A percentile compares a stretch with the other conserved stretches of the same genome.
These are phyloP conservation scores for Aspergillus nomiae DNA, from an alignment of 2,329 filamentous ascomycete species.

Conservation along the genomic window DNA sequence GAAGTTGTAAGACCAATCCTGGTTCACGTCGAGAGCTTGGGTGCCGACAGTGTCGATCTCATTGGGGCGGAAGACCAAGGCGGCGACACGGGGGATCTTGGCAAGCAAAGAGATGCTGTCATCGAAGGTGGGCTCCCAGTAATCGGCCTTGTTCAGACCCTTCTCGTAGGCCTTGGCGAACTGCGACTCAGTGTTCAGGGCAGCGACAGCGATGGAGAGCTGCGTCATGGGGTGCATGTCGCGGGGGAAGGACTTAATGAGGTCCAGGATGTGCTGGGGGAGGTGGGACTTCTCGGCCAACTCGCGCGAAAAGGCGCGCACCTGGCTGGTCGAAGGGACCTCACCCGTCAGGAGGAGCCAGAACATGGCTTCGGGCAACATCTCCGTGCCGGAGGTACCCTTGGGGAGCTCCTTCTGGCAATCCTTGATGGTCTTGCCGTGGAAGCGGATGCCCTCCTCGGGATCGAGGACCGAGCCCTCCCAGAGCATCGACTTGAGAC, in stretches of 20 bases:
- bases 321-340: conserved; percentile 80
- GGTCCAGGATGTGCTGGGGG: conserved; percentile 78
- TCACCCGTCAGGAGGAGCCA: conserved; percentile 95
- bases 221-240: conserved; percentile 98
- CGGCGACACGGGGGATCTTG: conserved; percentile 94
- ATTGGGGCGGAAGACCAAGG: conserved; percentile 95
- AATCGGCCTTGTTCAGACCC: conserved; percentile 91
- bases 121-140: conserved; percentile 98
- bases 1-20: conserved; percentile 99
- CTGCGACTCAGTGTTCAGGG: conserved; percentile 91
- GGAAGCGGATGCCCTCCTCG: conserved; percentile 96
- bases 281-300: conserved; percentile 83
- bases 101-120: conserved; percentile 91
- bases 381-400: conserved; percentile 85
- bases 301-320: conserved; percentile 79
- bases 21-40: conserved; percentile 73
- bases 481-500: conserved; percentile 97
- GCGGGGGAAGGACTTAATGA: conserved; percentile 86
- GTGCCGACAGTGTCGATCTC: conserved; percentile 71
- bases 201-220: conserved; percentile 90
- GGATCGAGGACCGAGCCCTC: conserved; percentile 96
- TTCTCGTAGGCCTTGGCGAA: conserved; percentile 93
- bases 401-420: conserved; percentile 94
- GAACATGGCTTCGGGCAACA: conserved; percentile 99
- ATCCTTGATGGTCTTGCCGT: conserved; percentile 96